phyloP scores from a whole-genome alignment of 805 yeast genomes.

The Hanseniaspora pseudoguilliermondii region DNA sequence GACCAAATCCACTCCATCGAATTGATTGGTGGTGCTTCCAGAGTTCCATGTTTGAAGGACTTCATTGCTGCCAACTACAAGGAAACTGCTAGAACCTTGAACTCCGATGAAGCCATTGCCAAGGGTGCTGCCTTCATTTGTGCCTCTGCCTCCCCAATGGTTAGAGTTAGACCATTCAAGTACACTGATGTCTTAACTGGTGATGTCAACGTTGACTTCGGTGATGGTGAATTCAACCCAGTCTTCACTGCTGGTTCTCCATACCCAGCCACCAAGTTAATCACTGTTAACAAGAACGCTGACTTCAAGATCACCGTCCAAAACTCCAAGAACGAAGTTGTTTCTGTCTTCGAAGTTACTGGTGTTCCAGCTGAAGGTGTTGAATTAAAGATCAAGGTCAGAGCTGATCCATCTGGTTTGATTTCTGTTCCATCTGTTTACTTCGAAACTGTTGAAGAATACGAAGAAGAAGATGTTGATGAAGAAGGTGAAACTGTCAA shows the following conservation, averaged over 20 bases:
- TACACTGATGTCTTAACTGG: conserved; percentile 87
- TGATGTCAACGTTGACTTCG: conserved; percentile 75
- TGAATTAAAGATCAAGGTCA: conserved; percentile 73
- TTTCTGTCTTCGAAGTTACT: conserved; percentile 74
- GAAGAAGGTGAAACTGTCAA: conserved; percentile 35
- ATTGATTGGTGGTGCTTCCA: conserved; percentile 95
- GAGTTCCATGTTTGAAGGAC: conserved; percentile 88
- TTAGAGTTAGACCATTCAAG: conserved; percentile 97
- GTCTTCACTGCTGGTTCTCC: conserved; percentile 90
- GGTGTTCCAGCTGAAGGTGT: conserved; percentile 75
- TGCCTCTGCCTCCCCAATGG: conserved; percentile 97
- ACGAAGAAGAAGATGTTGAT: conserved; percentile 66
- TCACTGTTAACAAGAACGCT: conserved; percentile 81
- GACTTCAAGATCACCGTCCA: conserved; percentile 79
- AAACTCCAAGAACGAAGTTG: conserved; percentile 50
- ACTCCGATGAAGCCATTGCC: conserved; percentile 98
- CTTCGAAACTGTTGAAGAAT: conserved; percentile 82
- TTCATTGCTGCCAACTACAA: conserved; percentile 68
- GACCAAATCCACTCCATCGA: conserved; percentile 82
- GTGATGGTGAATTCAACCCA: conserved; percentile 91
- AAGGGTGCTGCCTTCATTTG: conserved; percentile 98
- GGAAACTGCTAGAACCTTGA: conserved; percentile 81
- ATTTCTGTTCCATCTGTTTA: conserved; percentile 88
- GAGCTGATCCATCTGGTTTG: conserved; percentile 95
- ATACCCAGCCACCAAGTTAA: conserved; percentile 90